A percentile compares a stretch with the other conserved stretches of the same genome.
These are phyloP conservation scores for Mrakia frigida DNA, from an alignment of 768 basidiomycete genomes.

Conservation along the genomic window DNA sequence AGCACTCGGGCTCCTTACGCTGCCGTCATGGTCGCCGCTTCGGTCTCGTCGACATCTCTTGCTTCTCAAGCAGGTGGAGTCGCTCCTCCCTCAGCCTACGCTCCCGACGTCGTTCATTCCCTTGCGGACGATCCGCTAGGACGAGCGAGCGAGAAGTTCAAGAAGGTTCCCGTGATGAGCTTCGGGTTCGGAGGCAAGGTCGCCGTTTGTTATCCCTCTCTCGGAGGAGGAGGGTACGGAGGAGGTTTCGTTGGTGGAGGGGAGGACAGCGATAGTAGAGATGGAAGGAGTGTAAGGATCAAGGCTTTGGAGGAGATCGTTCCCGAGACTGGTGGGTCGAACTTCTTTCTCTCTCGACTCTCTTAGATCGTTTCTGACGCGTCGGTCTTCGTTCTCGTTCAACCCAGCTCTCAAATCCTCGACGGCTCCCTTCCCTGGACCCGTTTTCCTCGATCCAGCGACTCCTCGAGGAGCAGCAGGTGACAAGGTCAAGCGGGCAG, in stretches of 20 bases:
- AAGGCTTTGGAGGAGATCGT: conserved; percentile 17
- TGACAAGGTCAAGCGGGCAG: conserved; percentile 69
- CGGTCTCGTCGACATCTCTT: conserved; percentile 1
- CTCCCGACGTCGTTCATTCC: not conserved
- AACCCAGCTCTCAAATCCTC: not conserved
- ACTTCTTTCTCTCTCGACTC: not conserved
- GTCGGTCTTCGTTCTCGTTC: not conserved
- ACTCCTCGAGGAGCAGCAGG: conserved; percentile 16
- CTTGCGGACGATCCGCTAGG: conserved; percentile 21
- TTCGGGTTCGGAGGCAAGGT: conserved; percentile 29
- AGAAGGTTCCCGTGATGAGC: conserved; percentile 30
- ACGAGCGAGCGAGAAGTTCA: conserved; percentile 26
- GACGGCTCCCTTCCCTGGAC: conserved; percentile 24
- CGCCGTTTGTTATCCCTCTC: conserved; percentile 15
- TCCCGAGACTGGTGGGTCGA: conserved; percentile 16
- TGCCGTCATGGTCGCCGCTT: not conserved
- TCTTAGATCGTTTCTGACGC: not conserved
- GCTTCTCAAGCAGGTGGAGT: not conserved
- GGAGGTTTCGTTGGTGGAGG: not conserved
- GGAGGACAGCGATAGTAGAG: conserved; percentile 4
- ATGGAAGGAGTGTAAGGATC: conserved; percentile 21
- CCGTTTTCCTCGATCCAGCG: conserved; percentile 23
- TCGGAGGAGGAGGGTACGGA: conserved; percentile 22
- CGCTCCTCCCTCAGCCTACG: conserved; percentile 9
- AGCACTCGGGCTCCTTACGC: not conserved